Percentiles rank a stretch among this genome's conserved stretches.
Evolutionary conservation across 106 monocot genomes (phyloP).

Genomic region (Alisma plantagoaquatica): DNA sequence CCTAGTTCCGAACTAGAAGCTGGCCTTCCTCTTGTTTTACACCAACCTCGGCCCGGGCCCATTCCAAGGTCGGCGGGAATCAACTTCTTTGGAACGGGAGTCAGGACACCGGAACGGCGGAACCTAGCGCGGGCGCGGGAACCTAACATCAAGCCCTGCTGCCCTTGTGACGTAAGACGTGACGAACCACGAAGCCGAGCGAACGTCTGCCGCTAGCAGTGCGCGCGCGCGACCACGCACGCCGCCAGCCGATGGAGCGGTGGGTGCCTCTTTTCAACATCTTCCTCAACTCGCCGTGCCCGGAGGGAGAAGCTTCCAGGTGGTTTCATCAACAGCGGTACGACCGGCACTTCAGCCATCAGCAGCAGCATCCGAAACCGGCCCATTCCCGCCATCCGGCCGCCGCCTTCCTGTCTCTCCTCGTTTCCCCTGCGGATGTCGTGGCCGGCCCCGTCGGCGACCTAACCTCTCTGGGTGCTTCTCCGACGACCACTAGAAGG

Average conservation of each 20-base stretch:
- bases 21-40: too few relatives aligned
- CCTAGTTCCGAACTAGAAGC: too few relatives aligned
- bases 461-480: not conserved
- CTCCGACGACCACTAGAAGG: not conserved
- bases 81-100: too few relatives aligned
- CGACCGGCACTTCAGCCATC: too few relatives aligned
- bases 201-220: too few relatives aligned
- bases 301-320: slow-evolving; percentile 43
- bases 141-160: too few relatives aligned
- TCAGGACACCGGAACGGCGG: too few relatives aligned
- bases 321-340: slow-evolving; percentile 42
- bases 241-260: slow-evolving; percentile 64
- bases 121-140: too few relatives aligned
- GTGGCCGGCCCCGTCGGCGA: slow-evolving; percentile 6
- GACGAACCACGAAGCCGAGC: too few relatives aligned
- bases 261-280: slow-evolving; percentile 68
- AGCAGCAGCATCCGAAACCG: slow-evolving; percentile 11
- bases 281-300: slow-evolving; percentile 56
- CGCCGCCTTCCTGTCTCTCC: slow-evolving; percentile 39
- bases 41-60: too few relatives aligned
- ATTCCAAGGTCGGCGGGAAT: too few relatives aligned
- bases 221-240: not conserved
- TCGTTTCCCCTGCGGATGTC: slow-evolving; percentile 18
- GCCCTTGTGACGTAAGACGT: too few relatives aligned
- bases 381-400: not conserved